Conservation (phyloP, 75 land plant species). For the Pseudotsuga menziesii region DNA sequence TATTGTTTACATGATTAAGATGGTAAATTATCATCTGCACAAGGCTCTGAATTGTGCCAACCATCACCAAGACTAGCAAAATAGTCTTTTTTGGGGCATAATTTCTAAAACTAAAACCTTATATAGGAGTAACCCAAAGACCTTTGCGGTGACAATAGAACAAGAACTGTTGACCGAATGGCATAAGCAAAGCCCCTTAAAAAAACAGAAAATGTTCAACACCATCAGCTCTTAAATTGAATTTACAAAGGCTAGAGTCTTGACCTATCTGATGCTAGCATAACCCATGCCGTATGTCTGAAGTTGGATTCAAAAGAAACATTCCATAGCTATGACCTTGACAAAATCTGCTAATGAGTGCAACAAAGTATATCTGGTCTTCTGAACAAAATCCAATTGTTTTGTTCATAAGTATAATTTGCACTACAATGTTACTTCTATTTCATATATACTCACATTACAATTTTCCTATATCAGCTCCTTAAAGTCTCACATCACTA, state of each 20-base stretch:
- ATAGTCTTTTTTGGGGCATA: neutral
- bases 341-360: too few species aligned
- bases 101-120: neutral
- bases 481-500: too few species aligned
- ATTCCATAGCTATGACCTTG: too few species aligned
- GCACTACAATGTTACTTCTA: too few species aligned
- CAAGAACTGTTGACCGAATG: neutral
- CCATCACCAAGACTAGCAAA: neutral
- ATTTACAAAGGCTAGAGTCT: neutral
- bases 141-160: neutral
- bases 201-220: neutral
- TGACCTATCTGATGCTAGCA: neutral
- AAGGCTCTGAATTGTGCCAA: neutral
- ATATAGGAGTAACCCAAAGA: neutral
- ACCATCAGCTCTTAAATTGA: neutral
- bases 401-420: too few species aligned
- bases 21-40: neutral
- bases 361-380: too few species aligned
- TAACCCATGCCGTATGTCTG: too few species aligned
- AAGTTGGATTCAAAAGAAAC: too few species aligned
- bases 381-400: too few species aligned
- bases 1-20: neutral
- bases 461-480: too few species aligned
- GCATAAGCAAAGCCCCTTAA: neutral
- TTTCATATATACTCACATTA: too few species aligned